phyloP scores from a whole-genome alignment of 1,139 yeast species.

The Hyphopichia buzzinii region DNA sequence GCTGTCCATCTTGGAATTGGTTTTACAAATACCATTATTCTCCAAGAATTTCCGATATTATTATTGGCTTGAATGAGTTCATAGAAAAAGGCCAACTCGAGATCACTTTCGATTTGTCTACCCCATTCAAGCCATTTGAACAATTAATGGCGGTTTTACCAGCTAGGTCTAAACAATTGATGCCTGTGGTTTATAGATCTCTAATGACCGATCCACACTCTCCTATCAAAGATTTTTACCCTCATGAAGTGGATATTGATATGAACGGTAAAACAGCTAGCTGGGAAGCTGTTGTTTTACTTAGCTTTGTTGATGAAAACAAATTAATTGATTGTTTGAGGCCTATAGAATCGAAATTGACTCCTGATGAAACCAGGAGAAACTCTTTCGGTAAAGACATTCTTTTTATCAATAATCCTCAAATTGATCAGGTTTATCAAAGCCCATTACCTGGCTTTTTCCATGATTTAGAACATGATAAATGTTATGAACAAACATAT shows the following conservation, averaged over 20 bases:
- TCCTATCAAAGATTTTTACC: constrained; percentile 89
- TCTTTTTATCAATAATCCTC: constrained; percentile 73
- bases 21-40: constrained; percentile 85
- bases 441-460: constrained; percentile 81
- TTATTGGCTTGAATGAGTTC: constrained; percentile 61
- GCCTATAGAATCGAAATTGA: constrained; percentile 58
- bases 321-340: constrained; percentile 70
- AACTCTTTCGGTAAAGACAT: constrained; percentile 73
- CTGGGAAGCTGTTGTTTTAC: constrained; percentile 98
- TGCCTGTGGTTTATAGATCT: constrained; percentile 75
- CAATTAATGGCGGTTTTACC: constrained; percentile 98
- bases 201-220: constrained; percentile 89
- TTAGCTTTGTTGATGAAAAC: constrained; percentile 86
- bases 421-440: constrained; percentile 62
- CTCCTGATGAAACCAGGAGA: constrained; percentile 68
- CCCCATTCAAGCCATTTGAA: constrained; percentile 89
- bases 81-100: constrained; percentile 27
- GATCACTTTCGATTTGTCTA: constrained; percentile 66
- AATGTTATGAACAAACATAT: constrained; percentile 62
- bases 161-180: constrained; percentile 77
- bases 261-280: constrained; percentile 92
- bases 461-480: constrained; percentile 73
- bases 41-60: constrained; percentile 86
- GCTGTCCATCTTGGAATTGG: constrained; percentile 96
- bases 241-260: constrained; percentile 84